Evolutionary conservation across 441 rosid species (phyloP).

Genomic region (Syzygium syzygioides): DNA sequence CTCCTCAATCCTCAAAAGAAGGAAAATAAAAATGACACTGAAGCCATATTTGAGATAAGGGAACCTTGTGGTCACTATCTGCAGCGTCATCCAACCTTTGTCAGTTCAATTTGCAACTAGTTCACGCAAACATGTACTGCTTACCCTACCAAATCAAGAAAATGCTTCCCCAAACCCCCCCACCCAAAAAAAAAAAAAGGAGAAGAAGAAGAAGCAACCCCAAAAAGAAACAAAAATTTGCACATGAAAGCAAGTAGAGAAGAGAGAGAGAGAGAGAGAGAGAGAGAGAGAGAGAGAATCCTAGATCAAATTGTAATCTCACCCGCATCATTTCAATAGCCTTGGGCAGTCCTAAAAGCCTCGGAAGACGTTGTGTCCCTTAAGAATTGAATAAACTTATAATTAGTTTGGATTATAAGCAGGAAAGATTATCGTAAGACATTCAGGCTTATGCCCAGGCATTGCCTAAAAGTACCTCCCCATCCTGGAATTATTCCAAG

Average conservation of each 20-base stretch:
- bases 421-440: neutral
- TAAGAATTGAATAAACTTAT: slow-evolving; percentile 14
- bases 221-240: neutral
- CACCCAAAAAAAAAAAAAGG: neutral
- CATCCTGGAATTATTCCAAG: slow-evolving; percentile 94
- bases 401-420: slow-evolving; percentile 6
- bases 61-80: neutral
- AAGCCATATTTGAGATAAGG: neutral
- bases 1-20: neutral
- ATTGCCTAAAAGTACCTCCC: slow-evolving; percentile 50
- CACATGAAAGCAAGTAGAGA: neutral
- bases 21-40: neutral
- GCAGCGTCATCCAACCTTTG: neutral
- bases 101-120: neutral
- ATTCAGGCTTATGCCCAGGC: slow-evolving; percentile 3
- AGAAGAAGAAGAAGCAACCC: neutral
- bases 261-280: neutral
- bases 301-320: slow-evolving; percentile 1
- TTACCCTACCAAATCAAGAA: neutral
- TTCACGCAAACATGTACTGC: neutral
- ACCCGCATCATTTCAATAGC: slow-evolving; percentile 91
- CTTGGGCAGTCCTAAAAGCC: slow-evolving; percentile 83
- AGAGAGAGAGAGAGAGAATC: neutral
- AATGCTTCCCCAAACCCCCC: neutral
- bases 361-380: slow-evolving; percentile 99